Evolutionary conservation across 2,329 filamentous ascomycete genomes (phyloP).

Genomic region (Nothophaeocryptopus gaeumannii): DNA sequence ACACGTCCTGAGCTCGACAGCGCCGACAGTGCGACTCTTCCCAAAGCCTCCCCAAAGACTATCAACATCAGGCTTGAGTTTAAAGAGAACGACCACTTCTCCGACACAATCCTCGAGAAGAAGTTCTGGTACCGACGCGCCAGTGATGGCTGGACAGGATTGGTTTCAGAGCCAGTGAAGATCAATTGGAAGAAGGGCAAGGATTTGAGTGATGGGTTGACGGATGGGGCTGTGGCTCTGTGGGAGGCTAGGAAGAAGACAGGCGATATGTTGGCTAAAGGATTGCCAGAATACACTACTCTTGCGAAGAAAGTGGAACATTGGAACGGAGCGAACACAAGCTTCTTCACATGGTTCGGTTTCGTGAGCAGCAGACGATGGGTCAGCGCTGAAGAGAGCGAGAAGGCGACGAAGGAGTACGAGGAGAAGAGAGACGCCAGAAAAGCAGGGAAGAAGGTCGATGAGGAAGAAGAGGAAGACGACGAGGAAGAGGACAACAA

Average conservation of each 20-base stretch:
- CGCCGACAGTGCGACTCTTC: not conserved
- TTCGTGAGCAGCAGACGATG: constrained; percentile 64
- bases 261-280: constrained; percentile 40
- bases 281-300: constrained; percentile 55
- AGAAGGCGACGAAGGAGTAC: constrained; percentile 59
- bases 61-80: constrained; percentile 77
- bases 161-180: constrained; percentile 83
- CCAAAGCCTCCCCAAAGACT: constrained; percentile 74
- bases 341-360: constrained; percentile 89
- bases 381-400: constrained; percentile 70
- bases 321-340: constrained; percentile 48
- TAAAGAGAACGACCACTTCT: constrained; percentile 75
- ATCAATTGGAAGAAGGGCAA: constrained; percentile 77
- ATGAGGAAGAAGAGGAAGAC: constrained; percentile 39
- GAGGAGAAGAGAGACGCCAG: constrained; percentile 54
- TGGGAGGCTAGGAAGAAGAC: constrained; percentile 61
- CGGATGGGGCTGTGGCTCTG: constrained; percentile 68
- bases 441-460: constrained; percentile 37
- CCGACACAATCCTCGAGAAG: constrained; percentile 77
- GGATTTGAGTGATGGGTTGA: constrained; percentile 78
- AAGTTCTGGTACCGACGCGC: constrained; percentile 80
- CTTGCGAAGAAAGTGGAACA: constrained; percentile 53
- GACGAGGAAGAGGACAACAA: constrained; percentile 59
- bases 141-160: constrained; percentile 66
- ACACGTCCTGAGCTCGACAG: constrained; percentile 73